Base-by-base conservation (phyloP, 306 rosid genomes). In the Dalbergia oliveri region DNA sequence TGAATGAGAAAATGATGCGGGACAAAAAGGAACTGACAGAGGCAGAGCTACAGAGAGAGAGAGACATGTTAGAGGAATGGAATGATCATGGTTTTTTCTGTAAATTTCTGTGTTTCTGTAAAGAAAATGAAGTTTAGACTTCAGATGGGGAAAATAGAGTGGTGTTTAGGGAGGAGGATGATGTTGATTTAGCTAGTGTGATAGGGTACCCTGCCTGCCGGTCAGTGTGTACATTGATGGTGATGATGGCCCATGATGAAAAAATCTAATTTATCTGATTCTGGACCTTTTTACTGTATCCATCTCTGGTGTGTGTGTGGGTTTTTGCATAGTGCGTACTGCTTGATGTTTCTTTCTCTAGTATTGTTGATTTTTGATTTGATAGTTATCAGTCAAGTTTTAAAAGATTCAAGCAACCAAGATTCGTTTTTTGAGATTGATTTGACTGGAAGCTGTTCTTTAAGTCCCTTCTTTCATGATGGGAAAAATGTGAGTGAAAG, bases 211-310 rank as follows among this genome's bases (percentile, higher is more conserved):
- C 45, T 70, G 85, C 34, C 23, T 84, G 31, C 31, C 3, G 75
- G 71, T 84, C 63, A 83, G 79, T 54, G 60, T 86, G 88, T 84
- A 84, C 50, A 89, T 88, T 77, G 84, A 87, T 78, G 94, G 1
- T 77, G 84, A 87, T 78, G 94, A 26, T 37, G 71, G 80, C n/a
- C 23, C 81, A 81, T 87, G 72, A 82, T 88, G 87, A 84, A 84
- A 73, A 75, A 84, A 82, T 88, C 86, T 58, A 85, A 70, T n/a
- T 37, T 67, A 23, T 74, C 47, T 44, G 80, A 75, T 70, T 57
- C 61, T 39, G 60, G 88, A 83, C 84, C 77, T 84, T 86, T 81
- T 86, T 58, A 57, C 57, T 80, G 67, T 64, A 63, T 81, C 61
- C 71, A 59, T 77, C 43, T 54, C 35, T 81, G 60, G n/a, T 6